Evolutionary conservation across 2,329 filamentous ascomycete species (phyloP), one percentile per base, ranked within the genome.

Genomic region (Cladophialophora immunda): DNA sequence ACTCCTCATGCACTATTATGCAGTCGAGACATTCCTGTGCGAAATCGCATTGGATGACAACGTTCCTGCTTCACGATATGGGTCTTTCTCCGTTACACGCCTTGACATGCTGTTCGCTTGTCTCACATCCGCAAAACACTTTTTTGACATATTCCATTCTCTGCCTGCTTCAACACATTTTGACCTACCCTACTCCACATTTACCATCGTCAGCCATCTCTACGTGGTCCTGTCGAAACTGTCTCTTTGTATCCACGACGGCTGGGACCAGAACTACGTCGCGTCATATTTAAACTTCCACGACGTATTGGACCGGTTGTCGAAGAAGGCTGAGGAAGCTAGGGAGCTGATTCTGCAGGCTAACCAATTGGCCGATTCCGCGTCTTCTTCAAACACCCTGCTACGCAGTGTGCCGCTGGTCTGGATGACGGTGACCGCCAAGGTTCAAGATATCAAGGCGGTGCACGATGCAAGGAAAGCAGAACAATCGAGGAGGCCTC

Each of bases 81-180:
- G 79, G 5, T 63, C 68, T 32, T 68, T 71, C 3, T 75, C 77
- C 0, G 75, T 81, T 0, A 81, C 82, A 0, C 79, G 81, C 0
- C 77, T 87, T 1, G 83, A 87, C 64, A 76, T 81, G 2, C 81
- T 88, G 9, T 85, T 83, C 68, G 80, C 81, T 27, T 83, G 83
- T 3, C 81, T 82, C 53, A 76, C 78, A 17, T 82, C 85, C 1
- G 72, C 86, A 0, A 81, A 79, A 41, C 73, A 75, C 0, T 87
- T 83, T 76, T 86, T 87, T 57, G 80, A 85, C 1, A 76, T 77
- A 41, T 85, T 84, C 79, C 76, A 83, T 1, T 72, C 77, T 0
- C 74, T 87, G 0, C 81, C 85, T 0, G 74, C 80, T 0, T 69
- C 74, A 0, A 74, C 78, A 3, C 85, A 83, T 62, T 81, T 82